A percentile compares a stretch with the other conserved stretches of the same genome.
phyloP scores from a whole-genome alignment of 345 rosid species.

The Cardamine chenopodiifolia region DNA sequence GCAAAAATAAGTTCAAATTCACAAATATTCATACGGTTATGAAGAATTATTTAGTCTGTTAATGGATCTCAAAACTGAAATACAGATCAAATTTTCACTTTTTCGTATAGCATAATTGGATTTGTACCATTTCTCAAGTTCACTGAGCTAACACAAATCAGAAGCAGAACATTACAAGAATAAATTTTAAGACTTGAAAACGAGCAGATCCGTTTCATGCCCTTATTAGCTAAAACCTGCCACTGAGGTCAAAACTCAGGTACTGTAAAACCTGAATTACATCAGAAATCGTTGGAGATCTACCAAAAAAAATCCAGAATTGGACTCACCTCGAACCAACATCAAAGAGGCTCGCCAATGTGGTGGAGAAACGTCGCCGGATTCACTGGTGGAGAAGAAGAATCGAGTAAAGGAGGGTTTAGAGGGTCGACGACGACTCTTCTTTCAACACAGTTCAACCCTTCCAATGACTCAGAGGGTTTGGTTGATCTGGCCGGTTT shows the following conservation, averaged over 20 bases:
- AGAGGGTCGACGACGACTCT: too few species aligned
- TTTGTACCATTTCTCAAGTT: not conserved
- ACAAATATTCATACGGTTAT: not conserved
- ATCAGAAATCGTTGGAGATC: not conserved
- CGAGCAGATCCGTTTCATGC: slow-evolving; percentile 39
- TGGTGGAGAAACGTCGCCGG: slow-evolving; percentile 59
- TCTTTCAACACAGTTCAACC: not conserved
- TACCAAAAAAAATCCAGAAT: slow-evolving; percentile 3
- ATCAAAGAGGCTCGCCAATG: slow-evolving; percentile 67
- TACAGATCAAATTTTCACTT: not conserved
- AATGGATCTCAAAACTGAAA: not conserved
- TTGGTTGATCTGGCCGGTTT: not conserved
- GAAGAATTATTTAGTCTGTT: not conserved
- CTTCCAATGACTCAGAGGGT: not conserved
- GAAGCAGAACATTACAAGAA: not conserved
- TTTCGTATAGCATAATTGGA: not conserved
- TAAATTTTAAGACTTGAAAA: slow-evolving; percentile 10
- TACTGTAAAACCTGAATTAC: not conserved
- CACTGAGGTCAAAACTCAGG: not conserved
- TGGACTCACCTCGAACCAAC: slow-evolving; percentile 82
- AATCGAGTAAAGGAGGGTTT: not conserved
- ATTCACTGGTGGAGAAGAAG: not conserved
- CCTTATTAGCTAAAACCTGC: slow-evolving; percentile 17
- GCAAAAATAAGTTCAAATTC: not conserved
- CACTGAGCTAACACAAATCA: slow-evolving; percentile 10